Conservation (phyloP, 164 flowering plant genomes). For the Vitis riparia region DNA sequence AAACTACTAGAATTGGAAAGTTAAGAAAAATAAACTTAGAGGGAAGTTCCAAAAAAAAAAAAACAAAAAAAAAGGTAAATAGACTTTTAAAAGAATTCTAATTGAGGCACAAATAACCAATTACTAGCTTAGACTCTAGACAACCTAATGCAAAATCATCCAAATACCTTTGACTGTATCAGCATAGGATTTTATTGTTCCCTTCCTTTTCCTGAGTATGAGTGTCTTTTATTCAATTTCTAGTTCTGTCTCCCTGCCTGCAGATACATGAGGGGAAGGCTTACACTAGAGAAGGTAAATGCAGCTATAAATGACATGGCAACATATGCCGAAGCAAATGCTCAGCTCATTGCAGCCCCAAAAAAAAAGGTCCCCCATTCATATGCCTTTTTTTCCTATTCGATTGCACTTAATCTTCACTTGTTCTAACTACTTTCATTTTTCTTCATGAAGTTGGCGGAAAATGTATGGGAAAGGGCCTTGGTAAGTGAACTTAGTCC, state of each 20-base stretch:
- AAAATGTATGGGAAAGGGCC: conserved; percentile 71
- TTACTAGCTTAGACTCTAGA: too few relatives aligned
- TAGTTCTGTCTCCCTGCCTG: conserved; percentile 10
- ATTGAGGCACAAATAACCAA: too few relatives aligned
- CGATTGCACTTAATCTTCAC: background rate
- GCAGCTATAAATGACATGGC: conserved; percentile 91
- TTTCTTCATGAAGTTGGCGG: conserved; percentile 63
- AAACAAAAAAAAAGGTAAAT: too few relatives aligned
- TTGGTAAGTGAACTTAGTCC: conserved; percentile 56
- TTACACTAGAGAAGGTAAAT: conserved; percentile 88
- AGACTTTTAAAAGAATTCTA: too few relatives aligned
- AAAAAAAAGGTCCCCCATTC: conserved; percentile 59
- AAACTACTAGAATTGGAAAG: too few relatives aligned
- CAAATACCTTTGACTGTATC: too few relatives aligned
- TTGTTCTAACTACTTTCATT: conserved; percentile 23
- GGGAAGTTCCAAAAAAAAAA: too few relatives aligned
- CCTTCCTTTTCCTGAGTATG: background rate
- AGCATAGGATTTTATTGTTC: background rate
- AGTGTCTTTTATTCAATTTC: background rate
- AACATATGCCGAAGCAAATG: conserved; percentile 81
- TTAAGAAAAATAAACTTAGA: too few relatives aligned
- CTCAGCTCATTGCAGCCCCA: conserved; percentile 78
- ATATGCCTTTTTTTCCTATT: background rate
- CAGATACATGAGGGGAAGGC: conserved; percentile 97
- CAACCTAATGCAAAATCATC: too few relatives aligned